Conservation (phyloP, 768 basidiomycete genomes). For the Russula sp. region DNA sequence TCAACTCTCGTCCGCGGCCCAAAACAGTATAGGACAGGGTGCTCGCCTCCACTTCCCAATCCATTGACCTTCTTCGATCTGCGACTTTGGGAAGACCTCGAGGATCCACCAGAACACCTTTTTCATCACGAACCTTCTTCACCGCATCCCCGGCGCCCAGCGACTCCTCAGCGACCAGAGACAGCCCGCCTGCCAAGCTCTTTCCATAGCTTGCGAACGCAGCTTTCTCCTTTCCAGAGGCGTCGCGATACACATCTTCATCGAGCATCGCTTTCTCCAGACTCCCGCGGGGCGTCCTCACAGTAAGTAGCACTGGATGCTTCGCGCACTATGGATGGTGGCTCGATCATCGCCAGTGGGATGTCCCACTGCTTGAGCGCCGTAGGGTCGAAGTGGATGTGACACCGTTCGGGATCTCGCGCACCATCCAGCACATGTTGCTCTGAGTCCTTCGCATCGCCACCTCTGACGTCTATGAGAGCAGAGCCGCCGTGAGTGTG, state of each 20-base stretch:
- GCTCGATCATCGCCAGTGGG: neutral
- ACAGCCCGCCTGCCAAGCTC: neutral
- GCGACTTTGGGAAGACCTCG: constrained; percentile 60
- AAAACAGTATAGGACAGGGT: constrained; percentile 20
- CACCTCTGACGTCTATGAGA: constrained; percentile 19
- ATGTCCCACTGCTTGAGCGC: neutral
- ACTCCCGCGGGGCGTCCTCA: neutral
- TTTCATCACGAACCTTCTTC: constrained; percentile 47
- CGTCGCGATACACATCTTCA: neutral
- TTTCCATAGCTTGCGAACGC: neutral
- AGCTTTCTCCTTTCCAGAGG: neutral
- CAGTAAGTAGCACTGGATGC: neutral
- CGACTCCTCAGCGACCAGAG: neutral
- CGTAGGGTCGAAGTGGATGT: neutral
- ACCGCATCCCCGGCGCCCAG: constrained; percentile 30
- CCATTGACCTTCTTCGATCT: constrained; percentile 53
- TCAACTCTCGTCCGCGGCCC: constrained; percentile 53
- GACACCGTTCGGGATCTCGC: constrained; percentile 9
- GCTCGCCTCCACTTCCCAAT: constrained; percentile 50
- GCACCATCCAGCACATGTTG: constrained; percentile 18
- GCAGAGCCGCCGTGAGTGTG: neutral
- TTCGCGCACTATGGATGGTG: neutral
- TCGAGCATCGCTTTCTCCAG: neutral
- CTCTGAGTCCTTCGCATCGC: neutral
- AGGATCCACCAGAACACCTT: constrained; percentile 58